phyloP scores from a whole-genome alignment of 2,329 filamentous ascomycete genomes.

The Gnomoniopsis sp. region DNA sequence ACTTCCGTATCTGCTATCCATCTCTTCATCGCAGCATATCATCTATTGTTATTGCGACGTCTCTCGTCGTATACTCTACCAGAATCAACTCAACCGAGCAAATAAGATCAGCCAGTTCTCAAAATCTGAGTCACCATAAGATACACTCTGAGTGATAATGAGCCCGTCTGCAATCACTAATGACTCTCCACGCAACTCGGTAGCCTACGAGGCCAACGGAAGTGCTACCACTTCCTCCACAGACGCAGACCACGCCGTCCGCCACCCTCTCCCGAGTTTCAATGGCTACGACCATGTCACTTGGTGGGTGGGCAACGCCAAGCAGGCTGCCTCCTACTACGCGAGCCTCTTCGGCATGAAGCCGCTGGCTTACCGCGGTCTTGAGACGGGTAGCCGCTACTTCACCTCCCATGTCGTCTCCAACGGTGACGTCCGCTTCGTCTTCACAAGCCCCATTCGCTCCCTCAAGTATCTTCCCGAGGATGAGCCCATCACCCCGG shows the following conservation, averaged over 20 bases:
- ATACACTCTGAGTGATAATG: slow-evolving; percentile 40
- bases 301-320: slow-evolving; percentile 96
- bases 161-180: slow-evolving; percentile 54
- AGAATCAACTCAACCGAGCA: too few relatives aligned
- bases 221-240: slow-evolving; percentile 30
- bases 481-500: slow-evolving; percentile 58
- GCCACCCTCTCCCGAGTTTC: slow-evolving; percentile 55
- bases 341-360: slow-evolving; percentile 82
- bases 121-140: not conserved
- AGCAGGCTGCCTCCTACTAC: slow-evolving; percentile 90
- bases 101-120: not conserved
- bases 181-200: slow-evolving; percentile 43
- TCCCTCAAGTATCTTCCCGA: slow-evolving; percentile 50
- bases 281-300: slow-evolving; percentile 88
- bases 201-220: slow-evolving; percentile 29
- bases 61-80: too few relatives aligned
- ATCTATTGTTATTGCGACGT: not conserved
- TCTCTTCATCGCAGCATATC: not conserved
- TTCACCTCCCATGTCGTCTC: slow-evolving; percentile 81
- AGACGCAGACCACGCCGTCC: slow-evolving; percentile 53
- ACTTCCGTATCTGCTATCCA: not conserved
- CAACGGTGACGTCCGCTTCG: slow-evolving; percentile 74
- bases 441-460: slow-evolving; percentile 78
- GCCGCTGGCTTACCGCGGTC: slow-evolving; percentile 76
- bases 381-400: slow-evolving; percentile 81